These are phyloP conservation scores for Neoarthrinium moseri DNA, from an alignment of 2,329 filamentous ascomycete species.

Conservation along the genomic window DNA sequence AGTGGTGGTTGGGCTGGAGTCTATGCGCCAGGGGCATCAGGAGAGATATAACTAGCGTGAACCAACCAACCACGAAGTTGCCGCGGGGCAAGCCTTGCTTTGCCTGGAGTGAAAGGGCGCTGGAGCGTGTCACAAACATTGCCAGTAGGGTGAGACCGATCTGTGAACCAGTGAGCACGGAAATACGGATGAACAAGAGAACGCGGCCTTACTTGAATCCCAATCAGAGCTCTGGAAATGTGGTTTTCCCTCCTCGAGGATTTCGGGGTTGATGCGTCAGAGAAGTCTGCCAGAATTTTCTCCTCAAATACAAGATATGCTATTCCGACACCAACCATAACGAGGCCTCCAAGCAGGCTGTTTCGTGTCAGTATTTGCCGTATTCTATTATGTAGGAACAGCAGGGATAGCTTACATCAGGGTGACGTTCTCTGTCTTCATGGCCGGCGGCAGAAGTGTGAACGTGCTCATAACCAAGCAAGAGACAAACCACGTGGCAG, in stretches of 20 bases:
- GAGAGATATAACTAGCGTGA: constrained; percentile 75
- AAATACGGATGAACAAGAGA: neutral
- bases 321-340: constrained; percentile 77
- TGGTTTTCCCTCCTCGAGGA: constrained; percentile 31
- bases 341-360: constrained; percentile 69
- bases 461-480: constrained; percentile 87
- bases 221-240: constrained; percentile 60
- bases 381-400: constrained; percentile 4
- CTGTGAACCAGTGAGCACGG: constrained; percentile 32
- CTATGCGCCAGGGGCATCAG: constrained; percentile 79
- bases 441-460: constrained; percentile 75
- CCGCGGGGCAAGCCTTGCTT: constrained; percentile 82
- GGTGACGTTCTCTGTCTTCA: constrained; percentile 75
- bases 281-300: constrained; percentile 46
- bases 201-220: constrained; percentile 55
- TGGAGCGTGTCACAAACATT: constrained; percentile 84
- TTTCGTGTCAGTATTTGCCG: constrained; percentile 17
- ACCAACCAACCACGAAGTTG: constrained; percentile 85
- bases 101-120: constrained; percentile 79
- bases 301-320: constrained; percentile 81
- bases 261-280: constrained; percentile 24
- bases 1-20: constrained; percentile 78
- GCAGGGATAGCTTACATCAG: constrained; percentile 24
- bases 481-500: constrained; percentile 70
- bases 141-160: constrained; percentile 77